Conservation (phyloP, 352 stramenopile species). For the Globisporangium spiculum region DNA sequence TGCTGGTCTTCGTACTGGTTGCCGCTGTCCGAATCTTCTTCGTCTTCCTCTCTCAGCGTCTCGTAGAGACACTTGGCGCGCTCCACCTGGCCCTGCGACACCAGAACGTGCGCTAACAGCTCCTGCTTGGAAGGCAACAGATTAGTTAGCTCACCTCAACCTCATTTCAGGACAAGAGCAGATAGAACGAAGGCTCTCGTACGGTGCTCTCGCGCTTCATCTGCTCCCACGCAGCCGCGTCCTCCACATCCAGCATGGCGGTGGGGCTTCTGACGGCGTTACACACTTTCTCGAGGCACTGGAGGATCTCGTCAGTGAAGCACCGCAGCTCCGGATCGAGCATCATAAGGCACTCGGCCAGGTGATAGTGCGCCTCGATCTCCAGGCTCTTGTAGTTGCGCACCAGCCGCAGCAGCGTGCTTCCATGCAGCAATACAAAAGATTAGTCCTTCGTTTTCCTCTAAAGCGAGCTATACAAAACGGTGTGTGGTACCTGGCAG, state of each 20-base stretch:
- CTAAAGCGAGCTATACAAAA: no score
- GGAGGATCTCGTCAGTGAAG: constrained; percentile 23
- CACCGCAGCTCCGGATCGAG: constrained; percentile 27
- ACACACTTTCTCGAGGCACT: constrained; percentile 33
- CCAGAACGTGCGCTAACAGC: constrained; percentile 41
- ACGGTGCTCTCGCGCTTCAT: constrained; percentile 33
- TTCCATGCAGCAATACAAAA: constrained; percentile 1
- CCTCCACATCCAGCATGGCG: neutral
- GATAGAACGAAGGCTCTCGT: neutral
- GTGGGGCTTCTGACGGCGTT: constrained; percentile 1
- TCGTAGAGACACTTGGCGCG: constrained; percentile 17
- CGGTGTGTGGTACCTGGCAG: constrained; percentile 24
- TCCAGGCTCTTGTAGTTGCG: constrained; percentile 21
- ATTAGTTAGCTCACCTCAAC: neutral
- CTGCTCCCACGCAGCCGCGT: constrained; percentile 17
- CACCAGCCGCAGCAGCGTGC: constrained; percentile 27
- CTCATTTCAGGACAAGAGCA: neutral
- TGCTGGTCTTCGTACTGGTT: constrained; percentile 22
- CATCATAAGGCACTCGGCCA: constrained; percentile 48
- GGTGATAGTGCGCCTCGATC: constrained; percentile 34
- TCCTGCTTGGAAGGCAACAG: constrained; percentile 23
- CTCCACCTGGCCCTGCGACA: constrained; percentile 22
- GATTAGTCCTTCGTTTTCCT: neutral
- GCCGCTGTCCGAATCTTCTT: neutral
- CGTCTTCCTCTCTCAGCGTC: neutral